Percentiles rank a stretch among this genome's conserved stretches.
phyloP scores from a whole-genome alignment of 2,329 filamentous ascomycete genomes.

The Pestalotiopsis sp. region DNA sequence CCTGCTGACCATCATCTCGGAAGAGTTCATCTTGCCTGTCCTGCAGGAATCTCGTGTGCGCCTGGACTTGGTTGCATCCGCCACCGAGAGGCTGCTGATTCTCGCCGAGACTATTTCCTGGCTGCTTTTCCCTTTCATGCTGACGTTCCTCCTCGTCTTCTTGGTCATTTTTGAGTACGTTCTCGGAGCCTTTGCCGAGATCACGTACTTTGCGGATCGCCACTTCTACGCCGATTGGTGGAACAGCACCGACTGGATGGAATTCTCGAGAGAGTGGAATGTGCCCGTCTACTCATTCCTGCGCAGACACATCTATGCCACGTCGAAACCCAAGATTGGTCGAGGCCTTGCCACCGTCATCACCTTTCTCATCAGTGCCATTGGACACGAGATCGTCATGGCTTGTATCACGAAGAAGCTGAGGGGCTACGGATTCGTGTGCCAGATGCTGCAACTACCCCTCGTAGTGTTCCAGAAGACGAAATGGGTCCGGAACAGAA shows the following conservation, averaged over 20 bases:
- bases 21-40: constrained; percentile 94
- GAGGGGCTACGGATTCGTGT: constrained; percentile 88
- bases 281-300: constrained; percentile 97
- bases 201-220: constrained; percentile 89
- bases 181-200: constrained; percentile 90
- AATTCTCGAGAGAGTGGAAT: constrained; percentile 97
- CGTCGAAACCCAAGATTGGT: constrained; percentile 76
- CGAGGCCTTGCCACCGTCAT: constrained; percentile 79
- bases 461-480: constrained; percentile 91
- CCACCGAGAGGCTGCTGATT: constrained; percentile 74
- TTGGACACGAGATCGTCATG: constrained; percentile 96
- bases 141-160: constrained; percentile 93
- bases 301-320: constrained; percentile 89
- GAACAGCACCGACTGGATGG: constrained; percentile 87
- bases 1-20: constrained; percentile 84
- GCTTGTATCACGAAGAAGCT: constrained; percentile 97
- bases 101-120: constrained; percentile 88
- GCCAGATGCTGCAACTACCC: constrained; percentile 96
- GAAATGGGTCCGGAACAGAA: constrained; percentile 71
- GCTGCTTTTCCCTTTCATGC: constrained; percentile 96
- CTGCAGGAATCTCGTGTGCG: constrained; percentile 69
- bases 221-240: constrained; percentile 87
- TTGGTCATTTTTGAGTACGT: constrained; percentile 98
- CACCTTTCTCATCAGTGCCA: constrained; percentile 86
- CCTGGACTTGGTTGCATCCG: constrained; percentile 48